Conservation (phyloP, 371 early-diverging fungal genomes). For the Actinomortierella wolfii region DNA sequence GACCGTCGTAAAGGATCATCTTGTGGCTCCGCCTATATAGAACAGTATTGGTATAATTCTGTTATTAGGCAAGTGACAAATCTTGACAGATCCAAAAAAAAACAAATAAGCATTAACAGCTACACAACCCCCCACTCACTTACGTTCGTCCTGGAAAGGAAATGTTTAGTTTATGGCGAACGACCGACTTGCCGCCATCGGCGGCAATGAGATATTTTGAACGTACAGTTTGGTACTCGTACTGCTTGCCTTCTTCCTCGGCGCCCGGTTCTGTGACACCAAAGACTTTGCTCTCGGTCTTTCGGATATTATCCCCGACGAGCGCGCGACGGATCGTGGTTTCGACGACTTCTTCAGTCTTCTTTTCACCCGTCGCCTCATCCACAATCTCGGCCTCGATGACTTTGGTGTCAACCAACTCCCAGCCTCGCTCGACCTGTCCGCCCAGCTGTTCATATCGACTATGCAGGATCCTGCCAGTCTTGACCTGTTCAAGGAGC, state of each 20-base stretch:
- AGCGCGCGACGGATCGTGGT: conserved; percentile 27
- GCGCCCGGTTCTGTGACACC: conserved; percentile 26
- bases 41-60: too few species aligned
- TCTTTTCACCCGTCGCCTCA: background rate
- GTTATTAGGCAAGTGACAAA: background rate
- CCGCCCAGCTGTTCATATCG: conserved; percentile 18
- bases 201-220: conserved; percentile 38
- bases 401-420: conserved; percentile 41
- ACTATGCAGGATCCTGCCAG: conserved; percentile 16
- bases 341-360: conserved; percentile 30
- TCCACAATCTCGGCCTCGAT: conserved; percentile 11
- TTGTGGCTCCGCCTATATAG: background rate
- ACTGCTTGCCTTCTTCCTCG: conserved; percentile 23
- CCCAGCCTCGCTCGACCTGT: conserved; percentile 43
- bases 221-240: conserved; percentile 19
- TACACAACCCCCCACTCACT: conserved; percentile 1
- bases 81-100: background rate
- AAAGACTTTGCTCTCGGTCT: conserved; percentile 29
- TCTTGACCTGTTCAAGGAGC: conserved; percentile 42
- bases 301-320: conserved; percentile 21
- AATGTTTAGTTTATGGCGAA: conserved; percentile 33
- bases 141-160: conserved; percentile 33
- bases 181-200: conserved; percentile 39
- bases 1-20: conserved; percentile 30
- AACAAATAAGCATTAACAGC: background rate